phyloP scores from a whole-genome alignment of 768 basidiomycete species.

The Psilocybe azurescens region DNA sequence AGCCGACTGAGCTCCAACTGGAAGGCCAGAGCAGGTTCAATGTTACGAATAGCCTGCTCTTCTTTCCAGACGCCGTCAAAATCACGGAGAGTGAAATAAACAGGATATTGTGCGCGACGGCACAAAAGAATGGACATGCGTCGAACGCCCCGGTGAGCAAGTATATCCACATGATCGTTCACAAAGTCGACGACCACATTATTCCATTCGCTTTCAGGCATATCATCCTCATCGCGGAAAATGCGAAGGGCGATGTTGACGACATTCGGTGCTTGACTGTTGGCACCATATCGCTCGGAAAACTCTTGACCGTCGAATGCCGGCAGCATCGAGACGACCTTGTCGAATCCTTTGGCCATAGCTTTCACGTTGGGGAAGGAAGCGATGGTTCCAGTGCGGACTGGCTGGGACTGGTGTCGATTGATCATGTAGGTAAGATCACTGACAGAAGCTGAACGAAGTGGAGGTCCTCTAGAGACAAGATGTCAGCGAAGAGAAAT shows the following conservation, averaged over 20 bases:
- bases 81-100: constrained; percentile 91
- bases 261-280: constrained; percentile 86
- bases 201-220: constrained; percentile 79
- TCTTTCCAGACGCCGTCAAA: constrained; percentile 81
- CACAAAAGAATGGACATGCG: constrained; percentile 93
- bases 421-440: constrained; percentile 94
- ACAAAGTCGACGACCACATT: constrained; percentile 72
- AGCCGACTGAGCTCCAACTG: constrained; percentile 96
- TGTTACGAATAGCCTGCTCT: constrained; percentile 96
- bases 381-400: constrained; percentile 90
- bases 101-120: constrained; percentile 88
- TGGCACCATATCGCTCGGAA: constrained; percentile 73
- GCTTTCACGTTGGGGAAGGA: constrained; percentile 82
- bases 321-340: constrained; percentile 76
- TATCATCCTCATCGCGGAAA: constrained; percentile 81
- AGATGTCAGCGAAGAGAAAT: constrained; percentile 12
- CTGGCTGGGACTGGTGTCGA: constrained; percentile 85
- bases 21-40: constrained; percentile 97
- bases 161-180: constrained; percentile 66
- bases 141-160: constrained; percentile 82
- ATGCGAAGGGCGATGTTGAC: constrained; percentile 93
- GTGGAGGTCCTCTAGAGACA: constrained; percentile 52
- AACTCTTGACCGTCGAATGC: constrained; percentile 75
- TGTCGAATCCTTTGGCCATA: constrained; percentile 74
- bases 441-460: constrained; percentile 91